Percentiles rank a stretch among this genome's conserved stretches.
phyloP scores from a whole-genome alignment of 129 eudicot genomes.

The Chrysanthemum seticuspe region DNA sequence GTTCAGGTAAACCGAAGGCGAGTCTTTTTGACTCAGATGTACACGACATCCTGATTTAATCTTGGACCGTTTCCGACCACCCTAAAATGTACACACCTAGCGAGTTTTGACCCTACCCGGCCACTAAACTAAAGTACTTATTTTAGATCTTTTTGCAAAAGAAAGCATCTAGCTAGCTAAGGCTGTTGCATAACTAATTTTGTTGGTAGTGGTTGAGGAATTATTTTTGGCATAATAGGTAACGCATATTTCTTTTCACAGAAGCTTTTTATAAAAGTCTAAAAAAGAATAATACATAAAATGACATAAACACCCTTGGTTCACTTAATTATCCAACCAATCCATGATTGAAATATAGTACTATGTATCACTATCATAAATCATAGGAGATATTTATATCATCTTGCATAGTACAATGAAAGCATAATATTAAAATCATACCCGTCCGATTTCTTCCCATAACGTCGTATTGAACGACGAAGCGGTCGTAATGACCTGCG shows the following conservation, averaged over 20 bases:
- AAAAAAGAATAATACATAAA: conserved; percentile 21
- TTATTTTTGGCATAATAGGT: conserved; percentile 20
- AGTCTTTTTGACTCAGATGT: too few relatives aligned
- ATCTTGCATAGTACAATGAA: background rate
- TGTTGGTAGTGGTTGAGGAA: conserved; percentile 23
- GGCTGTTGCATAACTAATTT: background rate
- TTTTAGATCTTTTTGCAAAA: too few relatives aligned
- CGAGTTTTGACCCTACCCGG: too few relatives aligned
- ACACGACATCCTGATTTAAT: too few relatives aligned
- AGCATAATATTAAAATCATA: conserved; percentile 6
- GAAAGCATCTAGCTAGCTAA: background rate
- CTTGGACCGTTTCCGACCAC: too few relatives aligned
- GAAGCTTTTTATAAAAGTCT: conserved; percentile 15
- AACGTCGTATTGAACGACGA: conserved; percentile 75
- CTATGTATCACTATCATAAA: background rate
- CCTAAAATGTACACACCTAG: too few relatives aligned
- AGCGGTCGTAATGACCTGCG: conserved; percentile 80
- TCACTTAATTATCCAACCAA: conserved; percentile 5
- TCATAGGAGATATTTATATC: background rate
- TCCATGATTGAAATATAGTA: background rate
- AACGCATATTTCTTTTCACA: conserved; percentile 27
- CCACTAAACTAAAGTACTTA: too few relatives aligned
- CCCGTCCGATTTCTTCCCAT: conserved; percentile 89
- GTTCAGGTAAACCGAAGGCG: too few relatives aligned
- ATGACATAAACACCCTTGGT: conserved; percentile 23